These are phyloP conservation scores for Coix lacrymajobi DNA, from an alignment of 176 grass and related monocot species.

Conservation along the genomic window DNA sequence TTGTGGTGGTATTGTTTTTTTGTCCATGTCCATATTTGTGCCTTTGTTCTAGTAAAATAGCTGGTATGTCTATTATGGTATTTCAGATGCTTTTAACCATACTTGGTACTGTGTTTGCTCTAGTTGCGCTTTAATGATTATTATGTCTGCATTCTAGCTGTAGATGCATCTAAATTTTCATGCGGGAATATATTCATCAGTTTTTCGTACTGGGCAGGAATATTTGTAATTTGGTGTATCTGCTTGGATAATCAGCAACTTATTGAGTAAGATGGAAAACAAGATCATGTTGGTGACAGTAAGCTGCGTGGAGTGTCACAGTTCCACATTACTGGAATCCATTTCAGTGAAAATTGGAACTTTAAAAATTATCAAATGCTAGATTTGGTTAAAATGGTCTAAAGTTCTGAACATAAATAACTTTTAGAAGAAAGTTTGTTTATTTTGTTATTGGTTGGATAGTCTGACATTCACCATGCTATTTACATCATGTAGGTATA, in stretches of 20 bases:
- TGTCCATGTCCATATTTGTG: background rate
- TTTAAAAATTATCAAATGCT: background rate
- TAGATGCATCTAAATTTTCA: background rate
- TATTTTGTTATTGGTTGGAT: background rate
- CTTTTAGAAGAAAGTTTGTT: background rate
- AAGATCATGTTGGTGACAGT: constrained; percentile 32
- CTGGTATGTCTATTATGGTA: background rate
- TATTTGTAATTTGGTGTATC: constrained; percentile 39
- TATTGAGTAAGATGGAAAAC: constrained; percentile 37
- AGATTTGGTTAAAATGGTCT: constrained; percentile 1
- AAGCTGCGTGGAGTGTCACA: constrained; percentile 15
- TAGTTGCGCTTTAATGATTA: constrained; percentile 2
- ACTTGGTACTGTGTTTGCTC: background rate
- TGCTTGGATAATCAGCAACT: constrained; percentile 40
- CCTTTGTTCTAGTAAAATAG: background rate
- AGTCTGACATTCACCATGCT: constrained; percentile 9
- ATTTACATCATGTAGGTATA: constrained; percentile 61
- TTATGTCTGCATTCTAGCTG: constrained; percentile 2
- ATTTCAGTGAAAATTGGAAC: constrained; percentile 1
- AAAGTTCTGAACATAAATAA: background rate
- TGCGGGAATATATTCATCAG: background rate
- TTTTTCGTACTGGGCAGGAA: constrained; percentile 35
- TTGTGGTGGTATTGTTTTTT: background rate
- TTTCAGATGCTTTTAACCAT: background rate
- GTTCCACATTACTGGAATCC: background rate